Evolutionary conservation across 805 yeast genomes (phyloP), one percentile per base, ranked within the genome.

Genomic region (Wickerhamiella dianesei): DNA sequence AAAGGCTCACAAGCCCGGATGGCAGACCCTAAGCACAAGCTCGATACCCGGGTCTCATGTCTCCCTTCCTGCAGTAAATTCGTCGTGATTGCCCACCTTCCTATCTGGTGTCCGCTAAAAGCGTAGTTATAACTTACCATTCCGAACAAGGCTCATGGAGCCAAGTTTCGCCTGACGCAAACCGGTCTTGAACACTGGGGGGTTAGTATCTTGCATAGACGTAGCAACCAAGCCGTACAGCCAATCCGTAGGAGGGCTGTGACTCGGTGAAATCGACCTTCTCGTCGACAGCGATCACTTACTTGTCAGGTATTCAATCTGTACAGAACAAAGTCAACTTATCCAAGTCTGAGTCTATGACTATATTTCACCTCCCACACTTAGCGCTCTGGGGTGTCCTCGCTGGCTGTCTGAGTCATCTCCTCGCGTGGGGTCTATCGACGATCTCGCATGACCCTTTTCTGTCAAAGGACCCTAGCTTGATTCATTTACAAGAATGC

Each of bases 91-190:
- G n/a, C n/a, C n/a, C n/a, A n/a, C n/a, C n/a, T n/a, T n/a, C n/a
- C n/a, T n/a, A n/a, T n/a, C n/a, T n/a, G n/a, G n/a, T n/a, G n/a
- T n/a, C n/a, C n/a, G n/a, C n/a, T n/a, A n/a, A n/a, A n/a, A 25
- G 6, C 32, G 32, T 25, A 12, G 32, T 25, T 37, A 20, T 16
- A 37, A 42, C 44, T 42, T 42, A 42, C 44, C 44, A 17, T 19
- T 13, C 19, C 44, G 44, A 32, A 35, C 44, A 37, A 42, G 29
- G 29, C 32, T 17, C 39, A 14, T 18, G 39, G 44, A 3, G 20
- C 37, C 37, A 29, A 42, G 21, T 20, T 37, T 20, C 14, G 18
- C 22, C 39, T 25, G 21, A 42, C 21, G 32, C 32, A 25, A 25
- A 25, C 32, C 32, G 32, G 9, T 16, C 29, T 35, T 29, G 39